These are phyloP conservation scores for Aspergillus ustus DNA, from an alignment of 2,329 filamentous ascomycete genomes.

Conservation along the genomic window DNA sequence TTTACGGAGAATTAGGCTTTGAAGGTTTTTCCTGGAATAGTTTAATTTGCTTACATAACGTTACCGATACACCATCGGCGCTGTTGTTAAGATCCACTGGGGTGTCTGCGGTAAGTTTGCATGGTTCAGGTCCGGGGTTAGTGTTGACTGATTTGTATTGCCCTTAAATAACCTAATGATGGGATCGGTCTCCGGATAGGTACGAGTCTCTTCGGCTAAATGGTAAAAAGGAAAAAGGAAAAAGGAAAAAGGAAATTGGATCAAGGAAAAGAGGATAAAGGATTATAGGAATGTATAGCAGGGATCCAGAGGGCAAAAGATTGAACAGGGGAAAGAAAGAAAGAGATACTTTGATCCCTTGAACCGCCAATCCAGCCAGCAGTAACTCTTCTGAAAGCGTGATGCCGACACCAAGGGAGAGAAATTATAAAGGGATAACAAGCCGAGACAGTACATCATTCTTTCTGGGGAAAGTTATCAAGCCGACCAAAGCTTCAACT, in stretches of 20 bases:
- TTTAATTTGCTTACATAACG: background rate
- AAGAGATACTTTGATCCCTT: slow-evolving; percentile 25
- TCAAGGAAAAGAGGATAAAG: slow-evolving; percentile 17
- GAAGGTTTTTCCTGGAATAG: too few species aligned
- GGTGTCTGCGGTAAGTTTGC: background rate
- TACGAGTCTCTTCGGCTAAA: slow-evolving; percentile 11
- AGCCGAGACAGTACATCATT: slow-evolving; percentile 29
- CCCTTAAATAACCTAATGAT: slow-evolving; percentile 16
- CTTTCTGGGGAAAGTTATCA: slow-evolving; percentile 20
- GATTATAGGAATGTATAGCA: slow-evolving; percentile 28
- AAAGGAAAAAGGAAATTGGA: slow-evolving; percentile 19
- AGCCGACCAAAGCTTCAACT: slow-evolving; percentile 15
- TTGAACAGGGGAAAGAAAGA: slow-evolving; percentile 21
- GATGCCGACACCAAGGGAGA: slow-evolving; percentile 23
- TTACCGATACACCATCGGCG: background rate
- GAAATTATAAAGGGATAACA: slow-evolving; percentile 26
- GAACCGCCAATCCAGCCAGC: slow-evolving; percentile 21
- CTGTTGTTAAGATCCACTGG: background rate
- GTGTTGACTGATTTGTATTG: slow-evolving; percentile 14
- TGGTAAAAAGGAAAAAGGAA: too few species aligned
- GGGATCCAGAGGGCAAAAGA: slow-evolving; percentile 27
- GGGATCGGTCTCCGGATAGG: slow-evolving; percentile 15
- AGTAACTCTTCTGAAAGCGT: slow-evolving; percentile 17
- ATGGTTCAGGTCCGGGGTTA: background rate
- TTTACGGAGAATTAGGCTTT: background rate